These are phyloP conservation scores for Heritiera fomes DNA, from an alignment of 345 rosid genomes.

Conservation along the genomic window DNA sequence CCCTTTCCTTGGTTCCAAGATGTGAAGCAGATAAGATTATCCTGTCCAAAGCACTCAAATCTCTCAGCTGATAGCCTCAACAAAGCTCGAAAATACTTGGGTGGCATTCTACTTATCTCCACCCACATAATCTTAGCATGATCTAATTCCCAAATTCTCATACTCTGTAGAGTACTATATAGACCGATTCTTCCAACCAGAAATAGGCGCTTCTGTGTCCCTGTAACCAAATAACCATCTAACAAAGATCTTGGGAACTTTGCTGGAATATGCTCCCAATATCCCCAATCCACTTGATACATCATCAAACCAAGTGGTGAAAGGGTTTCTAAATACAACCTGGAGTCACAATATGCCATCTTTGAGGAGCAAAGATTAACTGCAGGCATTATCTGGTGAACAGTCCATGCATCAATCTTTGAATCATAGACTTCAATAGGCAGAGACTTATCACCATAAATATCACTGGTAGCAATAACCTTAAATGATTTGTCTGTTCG, in stretches of 20 bases:
- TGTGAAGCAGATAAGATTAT: conserved; percentile 89
- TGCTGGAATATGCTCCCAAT: conserved; percentile 94
- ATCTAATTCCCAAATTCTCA: conserved; percentile 98
- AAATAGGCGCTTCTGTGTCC: conserved; percentile 85
- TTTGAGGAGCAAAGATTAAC: conserved; percentile 93
- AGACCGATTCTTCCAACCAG: conserved; percentile 94
- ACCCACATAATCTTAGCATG: conserved; percentile 76
- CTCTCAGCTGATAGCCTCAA: conserved; percentile 93
- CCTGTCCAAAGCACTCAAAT: conserved; percentile 97
- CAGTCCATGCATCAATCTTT: conserved; percentile 65
- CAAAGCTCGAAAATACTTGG: conserved; percentile 80
- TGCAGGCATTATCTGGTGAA: conserved; percentile 93
- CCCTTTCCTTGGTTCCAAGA: conserved; percentile 99
- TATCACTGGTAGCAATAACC: conserved; percentile 88
- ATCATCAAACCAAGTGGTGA: conserved; percentile 96
- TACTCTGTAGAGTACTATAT: conserved; percentile 88
- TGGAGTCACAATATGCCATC: conserved; percentile 92
- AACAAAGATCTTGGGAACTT: conserved; percentile 87
- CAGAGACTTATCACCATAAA: conserved; percentile 78
- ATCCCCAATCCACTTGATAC: conserved; percentile 75
- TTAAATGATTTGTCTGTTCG: conserved; percentile 72
- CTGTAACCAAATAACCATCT: conserved; percentile 96
- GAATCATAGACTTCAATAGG: conserved; percentile 97
- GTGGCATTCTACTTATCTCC: conserved; percentile 95
- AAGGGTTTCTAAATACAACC: conserved; percentile 87